phyloP scores from a whole-genome alignment of 495 filamentous ascomycete genomes.

The Penicillium fimorum region DNA sequence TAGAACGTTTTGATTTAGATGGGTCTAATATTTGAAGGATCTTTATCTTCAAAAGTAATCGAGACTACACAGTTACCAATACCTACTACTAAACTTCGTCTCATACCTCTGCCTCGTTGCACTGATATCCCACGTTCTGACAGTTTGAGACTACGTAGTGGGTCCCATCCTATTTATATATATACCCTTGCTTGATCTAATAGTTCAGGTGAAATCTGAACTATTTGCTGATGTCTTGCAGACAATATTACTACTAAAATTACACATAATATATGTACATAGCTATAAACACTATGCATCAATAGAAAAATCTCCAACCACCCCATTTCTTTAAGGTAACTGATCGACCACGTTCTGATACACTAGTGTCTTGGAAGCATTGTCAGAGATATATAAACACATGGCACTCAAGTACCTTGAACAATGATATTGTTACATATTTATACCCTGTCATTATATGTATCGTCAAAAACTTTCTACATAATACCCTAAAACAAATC shows the following conservation, averaged over 20 bases:
- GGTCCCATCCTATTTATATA: conserved; percentile 8
- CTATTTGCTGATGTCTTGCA: not conserved
- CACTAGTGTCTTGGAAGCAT: not conserved
- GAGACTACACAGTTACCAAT: not conserved
- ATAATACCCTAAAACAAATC: not conserved
- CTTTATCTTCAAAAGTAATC: too few species aligned
- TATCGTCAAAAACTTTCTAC: not conserved
- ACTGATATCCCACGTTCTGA: not conserved
- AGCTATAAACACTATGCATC: not conserved
- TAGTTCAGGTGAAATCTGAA: not conserved
- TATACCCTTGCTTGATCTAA: not conserved
- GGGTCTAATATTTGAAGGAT: too few species aligned
- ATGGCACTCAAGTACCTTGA: too few species aligned
- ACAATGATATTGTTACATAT: too few species aligned
- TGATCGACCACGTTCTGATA: not conserved
- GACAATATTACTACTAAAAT: not conserved
- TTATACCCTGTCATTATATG: not conserved
- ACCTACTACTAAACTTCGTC: not conserved
- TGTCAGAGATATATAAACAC: not conserved
- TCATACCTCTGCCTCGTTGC: not conserved
- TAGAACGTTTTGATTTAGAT: not conserved
- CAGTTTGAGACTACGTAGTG: conserved; percentile 1
- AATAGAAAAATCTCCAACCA: not conserved
- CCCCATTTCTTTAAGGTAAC: not conserved
- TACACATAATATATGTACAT: not conserved